Evolutionary conservation across 73 alveolate species (phyloP), one percentile per base, ranked within the genome.

Genomic region (Paramecium bursaria): DNA sequence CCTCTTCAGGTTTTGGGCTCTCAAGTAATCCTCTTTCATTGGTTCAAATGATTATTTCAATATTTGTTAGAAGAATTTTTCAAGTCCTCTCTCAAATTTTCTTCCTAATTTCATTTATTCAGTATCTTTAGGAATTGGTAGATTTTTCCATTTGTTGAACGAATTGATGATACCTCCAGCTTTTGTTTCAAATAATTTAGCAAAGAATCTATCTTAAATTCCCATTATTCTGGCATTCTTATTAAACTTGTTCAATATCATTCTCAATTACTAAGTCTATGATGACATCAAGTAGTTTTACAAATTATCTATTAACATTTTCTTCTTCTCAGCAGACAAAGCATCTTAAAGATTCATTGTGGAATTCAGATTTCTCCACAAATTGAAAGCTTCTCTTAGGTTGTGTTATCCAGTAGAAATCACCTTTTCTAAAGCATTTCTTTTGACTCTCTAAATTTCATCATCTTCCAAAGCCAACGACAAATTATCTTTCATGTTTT

Each of bases 121-220:
- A 42, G 53, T 67, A 39, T 67, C 50, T 4, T 11, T 21, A 39
- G 82, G 82, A 11, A 25, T 47, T 5, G 82, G 82, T 15, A 67
- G 50, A 21, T 67, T 67, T 4, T 67, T 67, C 82, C 82, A 67
- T 67, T 67, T 67, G 22, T 67, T 15, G 82, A 67, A 67, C 0
- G 82, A 42, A 14, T 11, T 19, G 9, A 67, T 67, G 6, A 47
- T 57, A 14, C 82, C 82, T 35, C 82, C 82, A 42, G 33, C 26
- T 67, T 67, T 9, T 2, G 82, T 67, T 1, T 53, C 53, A 31
- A 67, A 67, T 6, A 67, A 67, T 42, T 67, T 67, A 31, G 53
- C 55, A 27, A 67, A 67, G 82, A 67, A 67, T 67, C 82, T 31
- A 9, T 67, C 82, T 39, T 67, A 14, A 35, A 67, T 47, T 0